Evolutionary conservation across 1,139 yeast genomes (phyloP), one percentile per base, ranked within the genome.

Genomic region (Zygoascus meyerae): DNA sequence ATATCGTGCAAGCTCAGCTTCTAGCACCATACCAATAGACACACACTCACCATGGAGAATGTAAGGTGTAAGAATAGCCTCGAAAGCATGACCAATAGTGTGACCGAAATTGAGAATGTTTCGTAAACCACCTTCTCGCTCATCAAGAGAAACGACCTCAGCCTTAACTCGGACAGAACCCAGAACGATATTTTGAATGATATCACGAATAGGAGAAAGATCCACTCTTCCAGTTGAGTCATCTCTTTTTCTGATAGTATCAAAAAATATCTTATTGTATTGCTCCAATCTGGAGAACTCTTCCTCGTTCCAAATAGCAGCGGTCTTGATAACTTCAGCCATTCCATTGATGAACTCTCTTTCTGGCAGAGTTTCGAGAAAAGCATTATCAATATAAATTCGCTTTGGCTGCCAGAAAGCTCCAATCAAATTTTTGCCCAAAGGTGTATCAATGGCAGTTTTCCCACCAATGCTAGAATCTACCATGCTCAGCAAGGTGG

Each of bases 381-480:
- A 92, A 31, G 83, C 77, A 48, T 90, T 81, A 67, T 94, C 99
- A 41, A 86, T 92, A 62, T 89, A 82, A 52, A 92, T 87, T 58
- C 84, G 83, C 58, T 78, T 72, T 7, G 98, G 98, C 69, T 94
- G 99, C 85, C 96, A 94, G 68, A 94, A 94, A 0, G 98, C 94
- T 53, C 99, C 99, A 55, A 94, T 78, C 56, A 94, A 82, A 70
- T 94, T 94, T 73, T 94, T 94, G 43, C 99, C 98, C 55, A 83
- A 69, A 2, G 97, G 96, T n/a, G 97, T 90, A 64, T 94, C 98
- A 52, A 94, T 92, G 37, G 98, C 98, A 33, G 98, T 94, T 66
- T 94, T 94, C 42, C 99, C 99, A 48, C 99, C 99, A 56, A 94
- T 90, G 2, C 97, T 86, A 3, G 97, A 89, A 67, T 94, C 99